A percentile compares a stretch with the other conserved stretches of the same genome.
Conservation (phyloP, 176 grass and related monocot species). For the Oryza nivara region DNA sequence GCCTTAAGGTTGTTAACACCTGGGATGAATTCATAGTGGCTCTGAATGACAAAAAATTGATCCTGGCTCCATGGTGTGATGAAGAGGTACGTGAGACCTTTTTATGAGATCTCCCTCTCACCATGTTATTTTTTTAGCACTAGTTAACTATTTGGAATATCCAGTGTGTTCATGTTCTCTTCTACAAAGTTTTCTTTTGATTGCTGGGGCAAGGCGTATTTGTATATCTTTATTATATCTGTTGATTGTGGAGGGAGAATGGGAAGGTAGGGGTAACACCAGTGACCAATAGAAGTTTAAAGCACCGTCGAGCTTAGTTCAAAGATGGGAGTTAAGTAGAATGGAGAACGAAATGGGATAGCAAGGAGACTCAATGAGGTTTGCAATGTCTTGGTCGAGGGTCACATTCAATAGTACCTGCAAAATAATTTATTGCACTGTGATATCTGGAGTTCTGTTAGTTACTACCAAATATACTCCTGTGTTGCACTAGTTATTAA, state of each 20-base stretch:
- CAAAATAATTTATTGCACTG: background rate
- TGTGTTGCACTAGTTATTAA: too few relatives aligned
- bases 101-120: constrained; percentile 2
- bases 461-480: background rate
- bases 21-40: constrained; percentile 86
- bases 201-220: background rate
- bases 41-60: constrained; percentile 70
- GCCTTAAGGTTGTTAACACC: constrained; percentile 66
- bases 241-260: background rate
- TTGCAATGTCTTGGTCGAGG: background rate
- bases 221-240: background rate
- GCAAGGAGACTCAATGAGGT: background rate
- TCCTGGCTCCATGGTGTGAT: constrained; percentile 89
- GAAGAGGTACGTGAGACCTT: constrained; percentile 60
- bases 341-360: background rate
- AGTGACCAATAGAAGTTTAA: background rate
- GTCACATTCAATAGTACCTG: background rate
- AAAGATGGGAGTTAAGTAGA: background rate
- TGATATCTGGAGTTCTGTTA: background rate
- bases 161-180: background rate
- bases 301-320: background rate
- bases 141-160: constrained; percentile 10
- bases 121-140: background rate
- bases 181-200: background rate
- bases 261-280: background rate